Evolutionary conservation across 1,284 basidiomycete genomes (phyloP).

Genomic region (Trametes polyzona): DNA sequence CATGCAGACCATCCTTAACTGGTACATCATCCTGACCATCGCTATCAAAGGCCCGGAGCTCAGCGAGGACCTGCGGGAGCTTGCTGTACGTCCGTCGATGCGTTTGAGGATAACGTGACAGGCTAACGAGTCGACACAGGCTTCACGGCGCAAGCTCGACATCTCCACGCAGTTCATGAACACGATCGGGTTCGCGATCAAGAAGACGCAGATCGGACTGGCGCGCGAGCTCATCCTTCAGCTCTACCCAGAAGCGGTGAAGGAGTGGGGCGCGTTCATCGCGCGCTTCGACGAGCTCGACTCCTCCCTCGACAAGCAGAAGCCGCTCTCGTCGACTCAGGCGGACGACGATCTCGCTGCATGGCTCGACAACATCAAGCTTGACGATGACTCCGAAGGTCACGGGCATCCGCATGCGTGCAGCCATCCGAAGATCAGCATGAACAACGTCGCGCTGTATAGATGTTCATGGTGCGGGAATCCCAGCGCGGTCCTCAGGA

Average conservation of each 20-base stretch:
- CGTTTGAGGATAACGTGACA: neutral
- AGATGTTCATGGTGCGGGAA: constrained; percentile 62
- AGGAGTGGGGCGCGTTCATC: constrained; percentile 50
- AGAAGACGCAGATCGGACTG: constrained; percentile 52
- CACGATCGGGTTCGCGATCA: constrained; percentile 47
- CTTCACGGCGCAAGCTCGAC: constrained; percentile 46
- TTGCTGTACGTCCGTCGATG: constrained; percentile 44
- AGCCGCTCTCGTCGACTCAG: constrained; percentile 36
- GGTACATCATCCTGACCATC: constrained; percentile 58
- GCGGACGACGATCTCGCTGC: constrained; percentile 57
- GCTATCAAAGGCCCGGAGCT: constrained; percentile 52
- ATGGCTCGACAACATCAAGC: constrained; percentile 55
- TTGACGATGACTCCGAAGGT: constrained; percentile 44
- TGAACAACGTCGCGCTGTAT: constrained; percentile 51
- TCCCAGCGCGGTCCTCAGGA: constrained; percentile 54
- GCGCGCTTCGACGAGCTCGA: constrained; percentile 39
- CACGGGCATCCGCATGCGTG: constrained; percentile 26
- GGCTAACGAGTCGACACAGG: constrained; percentile 38
- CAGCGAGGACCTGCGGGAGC: constrained; percentile 49
- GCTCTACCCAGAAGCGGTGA: constrained; percentile 44
- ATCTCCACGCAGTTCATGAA: constrained; percentile 52
- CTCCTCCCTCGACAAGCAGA: constrained; percentile 28
- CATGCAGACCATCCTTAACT: constrained; percentile 58
- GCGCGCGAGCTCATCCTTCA: constrained; percentile 51
- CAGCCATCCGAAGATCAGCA: constrained; percentile 45